phyloP scores from a whole-genome alignment of 345 rosid genomes.

The Fremontodendron californicum region DNA sequence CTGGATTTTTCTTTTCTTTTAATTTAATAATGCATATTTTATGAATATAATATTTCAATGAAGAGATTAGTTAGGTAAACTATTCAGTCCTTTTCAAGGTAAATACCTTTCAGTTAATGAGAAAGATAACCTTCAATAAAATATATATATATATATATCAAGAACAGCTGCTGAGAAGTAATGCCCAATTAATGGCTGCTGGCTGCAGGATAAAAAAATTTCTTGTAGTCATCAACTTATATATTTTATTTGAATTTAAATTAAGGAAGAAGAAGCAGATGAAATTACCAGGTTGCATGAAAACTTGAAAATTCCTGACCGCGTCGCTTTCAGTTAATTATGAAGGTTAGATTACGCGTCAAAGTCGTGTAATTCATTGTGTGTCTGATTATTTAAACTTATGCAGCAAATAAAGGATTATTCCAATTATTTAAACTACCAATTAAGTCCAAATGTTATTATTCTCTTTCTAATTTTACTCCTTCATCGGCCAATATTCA shows the following conservation, averaged over 20 bases:
- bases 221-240: neutral
- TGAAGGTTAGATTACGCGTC: neutral
- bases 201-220: neutral
- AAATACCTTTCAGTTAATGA: neutral
- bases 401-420: no score
- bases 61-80: constrained; percentile 1
- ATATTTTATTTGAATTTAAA: neutral
- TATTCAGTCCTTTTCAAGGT: neutral
- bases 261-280: constrained; percentile 3
- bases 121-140: neutral
- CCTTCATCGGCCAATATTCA: no score
- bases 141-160: no score
- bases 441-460: neutral
- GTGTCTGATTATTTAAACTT: neutral
- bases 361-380: neutral
- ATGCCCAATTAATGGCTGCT: neutral
- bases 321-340: neutral
- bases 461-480: neutral
- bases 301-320: neutral
- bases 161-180: neutral
- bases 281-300: neutral
- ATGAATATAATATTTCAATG: neutral
- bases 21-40: neutral
- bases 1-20: neutral
- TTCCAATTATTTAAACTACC: no score